Evolutionary conservation across 2,329 filamentous ascomycete species (phyloP).

Genomic region (Fusarium sp.): DNA sequence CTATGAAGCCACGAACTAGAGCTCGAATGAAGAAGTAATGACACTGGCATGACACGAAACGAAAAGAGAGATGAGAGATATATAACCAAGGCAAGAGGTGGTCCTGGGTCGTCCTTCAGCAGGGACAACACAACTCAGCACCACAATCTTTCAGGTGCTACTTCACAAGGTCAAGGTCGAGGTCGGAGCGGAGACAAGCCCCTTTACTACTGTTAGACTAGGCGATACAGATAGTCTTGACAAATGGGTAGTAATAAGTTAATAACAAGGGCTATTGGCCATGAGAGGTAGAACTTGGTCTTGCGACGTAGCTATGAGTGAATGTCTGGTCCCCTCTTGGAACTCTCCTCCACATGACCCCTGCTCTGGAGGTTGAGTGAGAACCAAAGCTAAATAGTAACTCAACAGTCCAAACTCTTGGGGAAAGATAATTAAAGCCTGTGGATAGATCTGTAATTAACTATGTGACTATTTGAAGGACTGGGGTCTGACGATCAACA

Average conservation of each 20-base stretch:
- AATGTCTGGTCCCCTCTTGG: not conserved
- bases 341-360: not conserved
- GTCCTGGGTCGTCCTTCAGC: not conserved
- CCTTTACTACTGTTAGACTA: not conserved
- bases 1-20: not conserved
- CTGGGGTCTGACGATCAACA: not conserved
- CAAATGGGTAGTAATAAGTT: not conserved
- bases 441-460: not conserved
- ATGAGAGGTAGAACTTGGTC: not conserved
- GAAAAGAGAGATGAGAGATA: rapidly evolving
- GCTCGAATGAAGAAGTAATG: not conserved
- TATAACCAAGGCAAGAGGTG: rapidly evolving
- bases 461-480: not conserved
- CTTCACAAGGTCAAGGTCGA: not conserved
- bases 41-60: not conserved
- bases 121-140: too few relatives aligned
- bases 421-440: rapidly evolving
- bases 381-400: not conserved
- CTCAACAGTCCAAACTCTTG: rapidly evolving
- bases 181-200: not conserved
- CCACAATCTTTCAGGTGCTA: not conserved
- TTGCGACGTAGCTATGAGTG: not conserved
- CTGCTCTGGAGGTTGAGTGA: not conserved
- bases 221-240: not conserved
- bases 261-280: rapidly evolving